phyloP scores from a whole-genome alignment of 2,329 filamentous ascomycete species.

The Arthroderma sp. region DNA sequence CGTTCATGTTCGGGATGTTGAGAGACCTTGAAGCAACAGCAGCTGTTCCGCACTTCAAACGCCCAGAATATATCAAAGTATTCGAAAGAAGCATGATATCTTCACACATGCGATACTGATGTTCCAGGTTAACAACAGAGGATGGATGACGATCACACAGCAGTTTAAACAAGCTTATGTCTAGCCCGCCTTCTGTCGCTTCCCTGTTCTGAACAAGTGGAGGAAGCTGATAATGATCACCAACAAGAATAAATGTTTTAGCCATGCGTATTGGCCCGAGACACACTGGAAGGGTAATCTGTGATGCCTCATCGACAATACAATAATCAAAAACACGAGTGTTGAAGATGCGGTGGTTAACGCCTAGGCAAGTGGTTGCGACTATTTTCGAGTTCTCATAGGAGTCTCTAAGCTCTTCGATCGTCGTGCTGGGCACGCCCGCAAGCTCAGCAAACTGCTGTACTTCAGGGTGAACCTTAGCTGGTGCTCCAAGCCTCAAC shows the following conservation, averaged over 20 bases:
- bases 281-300: constrained; percentile 92
- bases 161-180: constrained; percentile 86
- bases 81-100: constrained; percentile 94
- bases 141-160: constrained; percentile 77
- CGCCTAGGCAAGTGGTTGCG: constrained; percentile 85
- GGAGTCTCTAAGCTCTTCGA: constrained; percentile 69
- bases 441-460: constrained; percentile 73
- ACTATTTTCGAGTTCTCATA: constrained; percentile 84
- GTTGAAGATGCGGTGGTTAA: constrained; percentile 77
- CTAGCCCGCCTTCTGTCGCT: constrained; percentile 71
- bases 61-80: constrained; percentile 80
- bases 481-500: constrained; percentile 68
- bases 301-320: constrained; percentile 94
- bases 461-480: constrained; percentile 81
- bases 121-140: constrained; percentile 80
- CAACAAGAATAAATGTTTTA: constrained; percentile 82
- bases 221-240: constrained; percentile 91
- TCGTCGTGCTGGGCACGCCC: constrained; percentile 55
- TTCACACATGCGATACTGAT: constrained; percentile 97
- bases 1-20: constrained; percentile 51
- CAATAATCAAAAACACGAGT: constrained; percentile 93
- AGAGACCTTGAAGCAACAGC: constrained; percentile 58
- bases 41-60: constrained; percentile 75
- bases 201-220: constrained; percentile 88
- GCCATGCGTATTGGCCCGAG: constrained; percentile 89